Conservation (phyloP, 2,329 filamentous ascomycete species). For the Diaporthe longicolla region DNA sequence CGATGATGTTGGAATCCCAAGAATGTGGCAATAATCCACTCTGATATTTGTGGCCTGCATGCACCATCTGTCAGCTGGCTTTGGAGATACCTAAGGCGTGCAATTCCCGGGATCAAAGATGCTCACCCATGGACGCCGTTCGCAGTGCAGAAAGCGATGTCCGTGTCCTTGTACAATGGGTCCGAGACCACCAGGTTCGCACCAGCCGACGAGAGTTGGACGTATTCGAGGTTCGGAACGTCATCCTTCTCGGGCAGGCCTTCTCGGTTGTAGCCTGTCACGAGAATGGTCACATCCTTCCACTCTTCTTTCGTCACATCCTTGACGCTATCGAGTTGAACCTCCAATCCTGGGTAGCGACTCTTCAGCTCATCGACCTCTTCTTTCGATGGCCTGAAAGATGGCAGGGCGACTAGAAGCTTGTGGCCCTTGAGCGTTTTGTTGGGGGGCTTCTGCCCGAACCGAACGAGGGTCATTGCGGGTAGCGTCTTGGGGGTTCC, state of each 20-base stretch:
- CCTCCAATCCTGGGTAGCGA: slow-evolving; percentile 60
- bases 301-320: slow-evolving; percentile 57
- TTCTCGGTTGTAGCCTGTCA: slow-evolving; percentile 55
- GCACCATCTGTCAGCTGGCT: background rate
- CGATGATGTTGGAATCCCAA: slow-evolving; percentile 63
- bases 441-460: slow-evolving; percentile 47
- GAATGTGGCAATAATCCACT: slow-evolving; percentile 69
- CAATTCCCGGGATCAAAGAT: background rate
- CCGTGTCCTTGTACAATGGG: slow-evolving; percentile 64
- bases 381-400: slow-evolving; percentile 49
- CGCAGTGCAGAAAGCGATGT: slow-evolving; percentile 66
- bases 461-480: slow-evolving; percentile 36
- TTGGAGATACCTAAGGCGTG: background rate
- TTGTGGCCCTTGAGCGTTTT: slow-evolving; percentile 62
- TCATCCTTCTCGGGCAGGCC: slow-evolving; percentile 59
- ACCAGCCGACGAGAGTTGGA: slow-evolving; percentile 69
- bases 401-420: slow-evolving; percentile 57
- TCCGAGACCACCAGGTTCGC: slow-evolving; percentile 63
- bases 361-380: slow-evolving; percentile 55
- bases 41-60: slow-evolving; percentile 67
- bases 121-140: slow-evolving; percentile 71
- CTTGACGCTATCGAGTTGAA: slow-evolving; percentile 52
- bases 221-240: slow-evolving; percentile 64
- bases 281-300: slow-evolving; percentile 61
- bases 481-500: background rate